Base-by-base conservation (phyloP, 169 alveolate genomes). In the Cryptosporidium sp. region DNA sequence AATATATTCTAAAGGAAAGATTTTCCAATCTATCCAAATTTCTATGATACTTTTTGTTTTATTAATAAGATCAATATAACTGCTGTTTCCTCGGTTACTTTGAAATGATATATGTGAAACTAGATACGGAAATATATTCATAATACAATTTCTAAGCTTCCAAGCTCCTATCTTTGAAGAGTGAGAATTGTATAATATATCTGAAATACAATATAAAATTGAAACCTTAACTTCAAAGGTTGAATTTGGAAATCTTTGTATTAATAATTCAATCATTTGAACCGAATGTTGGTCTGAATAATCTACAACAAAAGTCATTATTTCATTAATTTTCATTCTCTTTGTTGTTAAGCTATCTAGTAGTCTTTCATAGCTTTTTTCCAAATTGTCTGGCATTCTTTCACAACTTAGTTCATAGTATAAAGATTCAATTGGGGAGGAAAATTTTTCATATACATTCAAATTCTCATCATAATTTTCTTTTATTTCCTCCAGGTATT, bases 81-180 rank as follows among this genome's bases (percentile, higher is more conserved):
- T 58, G 14, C 56, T 80, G 37, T 80, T 80, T 75, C 71, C 72
- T 70, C 45, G 23, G 14, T 45, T 80, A 9, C 18, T 45, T 10
- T 56, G 71, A n/a, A 60, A 80, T 12, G 89, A 61, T 26, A 80
- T 62, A 31, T 80, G 89, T 14, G 89, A 60, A 80, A 65, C 68
- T 23, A 80, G 23, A 65, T 80, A 80, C 1, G 89, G 89, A 45
- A 80, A 80, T 18, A 80, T 21, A 4, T 33, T 31, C 69, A 65
- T 62, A 8, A 80, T 65, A 18, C 73, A 65, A 31, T 80, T 80
- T 29, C 89, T 26, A 9, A 62, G 68, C 52, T 80, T 80, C 89
- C 89, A 80, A 18, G 89, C 75, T 39, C 89, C 89, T 21, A 53
- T 26, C 37, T 61, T 80, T 62, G 65, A 65, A 26, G 89, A 80